phyloP scores from a whole-genome alignment of 768 basidiomycete species.

The Pleurotus pulmonarius region DNA sequence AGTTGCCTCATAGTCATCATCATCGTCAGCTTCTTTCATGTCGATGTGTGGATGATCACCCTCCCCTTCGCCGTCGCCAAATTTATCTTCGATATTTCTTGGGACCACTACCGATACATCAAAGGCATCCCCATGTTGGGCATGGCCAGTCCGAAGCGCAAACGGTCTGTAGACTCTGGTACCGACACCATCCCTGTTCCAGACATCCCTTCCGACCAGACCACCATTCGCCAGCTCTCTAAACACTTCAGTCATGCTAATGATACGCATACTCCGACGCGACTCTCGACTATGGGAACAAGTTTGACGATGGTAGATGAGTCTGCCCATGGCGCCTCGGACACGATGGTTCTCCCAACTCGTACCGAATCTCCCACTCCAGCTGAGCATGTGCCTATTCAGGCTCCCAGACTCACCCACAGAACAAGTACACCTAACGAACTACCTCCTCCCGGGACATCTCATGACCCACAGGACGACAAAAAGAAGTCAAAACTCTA shows the following conservation, averaged over 20 bases:
- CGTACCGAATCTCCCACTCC: not conserved
- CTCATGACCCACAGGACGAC: not conserved
- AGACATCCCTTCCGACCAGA: conserved; percentile 7
- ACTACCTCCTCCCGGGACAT: not conserved
- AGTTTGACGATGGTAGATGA: not conserved
- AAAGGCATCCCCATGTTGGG: too few species aligned
- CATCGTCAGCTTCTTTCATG: conserved; percentile 67
- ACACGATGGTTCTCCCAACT: not conserved
- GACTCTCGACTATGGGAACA: not conserved
- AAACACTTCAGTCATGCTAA: conserved; percentile 8
- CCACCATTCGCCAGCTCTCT: conserved; percentile 12
- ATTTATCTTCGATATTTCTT: conserved; percentile 59
- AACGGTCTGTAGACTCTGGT: conserved; percentile 12
- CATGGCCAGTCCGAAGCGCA: conserved; percentile 12
- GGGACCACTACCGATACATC: conserved; percentile 57
- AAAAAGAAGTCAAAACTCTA: not conserved
- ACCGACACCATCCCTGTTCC: too few species aligned
- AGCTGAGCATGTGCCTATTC: not conserved
- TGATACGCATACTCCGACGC: not conserved
- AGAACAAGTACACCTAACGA: not conserved
- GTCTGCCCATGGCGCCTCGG: not conserved
- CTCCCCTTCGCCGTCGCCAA: conserved; percentile 77
- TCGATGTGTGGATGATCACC: conserved; percentile 83
- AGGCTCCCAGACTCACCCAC: too few species aligned
- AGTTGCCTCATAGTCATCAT: conserved; percentile 71